A percentile compares a stretch with the other conserved stretches of the same genome.
Evolutionary conservation across 192 early-diverging fungal species (phyloP).

Genomic region (Phlyctochytrium bullatum): DNA sequence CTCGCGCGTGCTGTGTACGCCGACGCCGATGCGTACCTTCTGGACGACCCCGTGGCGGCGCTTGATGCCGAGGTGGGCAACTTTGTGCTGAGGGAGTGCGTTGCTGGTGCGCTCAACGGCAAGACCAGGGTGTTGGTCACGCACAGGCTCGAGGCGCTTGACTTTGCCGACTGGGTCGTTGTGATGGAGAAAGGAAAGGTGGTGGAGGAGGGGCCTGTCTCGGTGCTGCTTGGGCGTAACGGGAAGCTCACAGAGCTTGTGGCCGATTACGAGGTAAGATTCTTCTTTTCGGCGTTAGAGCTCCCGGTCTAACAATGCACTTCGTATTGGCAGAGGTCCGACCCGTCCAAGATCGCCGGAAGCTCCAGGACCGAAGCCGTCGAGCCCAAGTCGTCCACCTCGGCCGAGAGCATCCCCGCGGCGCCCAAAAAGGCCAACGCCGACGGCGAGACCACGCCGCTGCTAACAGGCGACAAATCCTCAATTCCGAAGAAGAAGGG

Average conservation of each 20-base stretch:
- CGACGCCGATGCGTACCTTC: constrained; percentile 36
- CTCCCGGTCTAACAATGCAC: too few species aligned
- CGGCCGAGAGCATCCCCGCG: too few species aligned
- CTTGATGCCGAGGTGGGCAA: constrained; percentile 39
- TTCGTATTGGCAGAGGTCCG: too few species aligned
- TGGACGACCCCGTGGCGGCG: constrained; percentile 75
- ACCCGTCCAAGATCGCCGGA: too few species aligned
- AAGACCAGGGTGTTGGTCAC: constrained; percentile 81
- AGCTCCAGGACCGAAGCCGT: constrained; percentile 25
- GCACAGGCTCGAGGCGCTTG: constrained; percentile 69
- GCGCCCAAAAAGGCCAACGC: too few species aligned
- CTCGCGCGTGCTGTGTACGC: constrained; percentile 35
- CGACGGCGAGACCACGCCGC: too few species aligned
- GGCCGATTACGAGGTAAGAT: constrained; percentile 63
- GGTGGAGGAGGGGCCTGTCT: constrained; percentile 66
- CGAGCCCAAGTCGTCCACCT: too few species aligned
- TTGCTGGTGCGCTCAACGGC: constrained; percentile 58
- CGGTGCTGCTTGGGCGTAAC: constrained; percentile 58
- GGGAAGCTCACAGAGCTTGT: constrained; percentile 71
- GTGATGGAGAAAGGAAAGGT: constrained; percentile 65
- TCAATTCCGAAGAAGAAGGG: too few species aligned
- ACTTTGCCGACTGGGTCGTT: constrained; percentile 67
- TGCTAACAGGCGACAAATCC: too few species aligned
- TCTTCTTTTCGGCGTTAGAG: constrained; percentile 37
- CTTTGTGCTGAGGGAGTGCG: constrained; percentile 35